Percentiles rank a stretch among this genome's conserved stretches.
phyloP scores from a whole-genome alignment of 2,329 filamentous ascomycete genomes.

The Pseudocercospora ulei region DNA sequence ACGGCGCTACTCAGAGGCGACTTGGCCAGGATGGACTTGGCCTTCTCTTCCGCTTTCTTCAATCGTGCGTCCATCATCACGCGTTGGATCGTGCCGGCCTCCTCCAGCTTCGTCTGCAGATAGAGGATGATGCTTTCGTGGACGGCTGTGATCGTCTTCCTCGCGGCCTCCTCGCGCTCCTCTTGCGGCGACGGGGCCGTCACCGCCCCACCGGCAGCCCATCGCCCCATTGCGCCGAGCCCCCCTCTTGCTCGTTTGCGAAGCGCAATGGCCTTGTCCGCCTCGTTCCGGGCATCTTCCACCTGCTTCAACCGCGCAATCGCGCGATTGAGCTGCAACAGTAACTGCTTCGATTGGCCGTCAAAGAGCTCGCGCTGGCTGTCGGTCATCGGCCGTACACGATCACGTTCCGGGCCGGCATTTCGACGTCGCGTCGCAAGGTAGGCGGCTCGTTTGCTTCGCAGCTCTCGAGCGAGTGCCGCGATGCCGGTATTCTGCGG shows the following conservation, averaged over 20 bases:
- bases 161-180: slow-evolving; percentile 58
- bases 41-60: slow-evolving; percentile 77
- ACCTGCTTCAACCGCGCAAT: slow-evolving; percentile 73
- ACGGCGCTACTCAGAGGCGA: slow-evolving; percentile 21
- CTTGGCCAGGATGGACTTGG: slow-evolving; percentile 73
- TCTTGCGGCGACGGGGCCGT: slow-evolving; percentile 57
- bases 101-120: slow-evolving; percentile 63
- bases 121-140: slow-evolving; percentile 79
- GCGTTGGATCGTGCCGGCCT: slow-evolving; percentile 67
- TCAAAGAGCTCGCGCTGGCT: slow-evolving; percentile 78
- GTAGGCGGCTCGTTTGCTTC: slow-evolving; percentile 77
- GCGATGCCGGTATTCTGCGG: slow-evolving; percentile 80
- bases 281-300: slow-evolving; percentile 70
- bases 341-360: slow-evolving; percentile 70
- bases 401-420: slow-evolving; percentile 28
- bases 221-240: slow-evolving; percentile 59
- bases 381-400: slow-evolving; percentile 58
- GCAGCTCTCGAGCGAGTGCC: slow-evolving; percentile 69
- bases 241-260: slow-evolving; percentile 57
- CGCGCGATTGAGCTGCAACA: slow-evolving; percentile 73
- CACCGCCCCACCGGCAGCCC: slow-evolving; percentile 49
- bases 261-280: slow-evolving; percentile 58
- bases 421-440: slow-evolving; percentile 57
- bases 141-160: slow-evolving; percentile 57
- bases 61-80: slow-evolving; percentile 88